Evolutionary conservation across 78 protist species (phyloP), one percentile per base, ranked within the genome.

Genomic region (Dictyostelium firmibasis): DNA sequence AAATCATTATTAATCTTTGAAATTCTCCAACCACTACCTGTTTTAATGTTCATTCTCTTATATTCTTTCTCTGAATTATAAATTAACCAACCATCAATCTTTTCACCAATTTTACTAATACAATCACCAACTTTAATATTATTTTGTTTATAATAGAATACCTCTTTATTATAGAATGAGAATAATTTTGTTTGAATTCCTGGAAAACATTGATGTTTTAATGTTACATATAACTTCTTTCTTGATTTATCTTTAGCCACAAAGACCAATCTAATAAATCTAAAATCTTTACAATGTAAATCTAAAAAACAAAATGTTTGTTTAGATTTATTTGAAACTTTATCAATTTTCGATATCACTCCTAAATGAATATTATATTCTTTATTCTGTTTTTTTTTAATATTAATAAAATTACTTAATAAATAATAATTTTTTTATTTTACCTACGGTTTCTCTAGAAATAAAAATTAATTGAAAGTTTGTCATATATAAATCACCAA

Each of bases 21-120:
- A 8, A 88, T 79, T 69, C 93, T 88, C 93, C 93, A 88, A 31
- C 85, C 85, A 77, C 85, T 81, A 14, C 36, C 29, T 33, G 75
- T 25, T 5, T 31, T 84, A 25, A 88, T 31, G 25, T 84, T 75
- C 43, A 57, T 33, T 62, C 87, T 53, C 43, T 9, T 7, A 64
- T 62, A 83, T 10, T 83, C 87, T 35, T 36, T 64, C 27, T 83
- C 87, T 38, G 70, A 29, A 36, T 36, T 35, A 25, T 57, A 83
- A 31, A 83, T 33, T n/a, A 31, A 18, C 87, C 87, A 83, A 25
- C 87, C 79, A 72, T 72, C 33, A 33, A 72, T 33, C 14, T 11
- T 20, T 1, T 72, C 79, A 16, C 43, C 79, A 35, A 20, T 29
- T 36, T 33, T 27, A 33, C 35, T 16, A 36, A 23, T 83, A 83